Base-by-base conservation (phyloP, 495 filamentous ascomycete species). In the Terfezia boudieri region DNA sequence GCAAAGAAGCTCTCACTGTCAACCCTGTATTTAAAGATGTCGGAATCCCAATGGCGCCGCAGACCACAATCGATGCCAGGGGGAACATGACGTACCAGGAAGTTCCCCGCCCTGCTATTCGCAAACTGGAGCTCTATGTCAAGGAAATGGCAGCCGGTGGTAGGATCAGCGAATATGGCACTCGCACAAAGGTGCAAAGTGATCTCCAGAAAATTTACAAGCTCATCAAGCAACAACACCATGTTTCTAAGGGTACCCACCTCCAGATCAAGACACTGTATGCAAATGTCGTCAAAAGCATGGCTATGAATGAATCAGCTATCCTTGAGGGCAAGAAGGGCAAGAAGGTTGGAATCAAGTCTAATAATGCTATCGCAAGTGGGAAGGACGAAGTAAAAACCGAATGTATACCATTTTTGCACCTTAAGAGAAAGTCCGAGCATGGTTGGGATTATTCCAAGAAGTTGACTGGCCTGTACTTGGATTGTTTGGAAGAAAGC, bases 391-490 rank as follows among this genome's bases (percentile, higher is more conserved):
- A 55, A 23, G 79, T 4, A 4, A 46, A 46, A 20, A 46, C 90
- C 52, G 92, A 98, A 71, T 94, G 89, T 32, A 90, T 99, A 62
- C 90, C 90, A 17, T 99, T 99, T 77, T 71, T 99, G 51, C 90
- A 99, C 66, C 73, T 99, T 50, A 94, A 93, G 76, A 82, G 88
- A 65, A 94, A 95, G 73, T 80, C 81, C 43, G 79, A 86, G 57
- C 81, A 94, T 63, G 88, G 89, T 54, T 99, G 90, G 90, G 87
- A 99, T 66, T 99, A 95, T 71, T 94, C 83, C 76, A 96, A 95
- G 75, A 94, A 89, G 71, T 75, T 96, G 41, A 95, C 90, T 22
- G 84, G 85, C 23, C 63, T 84, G 60, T 99, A 96, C 63, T 74
- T 99, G 11, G 85, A 95, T 60, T 84, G 87, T 51, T 68, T 99